These are phyloP conservation scores for Monosporascus cannonballus DNA, from an alignment of 2,329 filamentous ascomycete genomes.

Conservation along the genomic window DNA sequence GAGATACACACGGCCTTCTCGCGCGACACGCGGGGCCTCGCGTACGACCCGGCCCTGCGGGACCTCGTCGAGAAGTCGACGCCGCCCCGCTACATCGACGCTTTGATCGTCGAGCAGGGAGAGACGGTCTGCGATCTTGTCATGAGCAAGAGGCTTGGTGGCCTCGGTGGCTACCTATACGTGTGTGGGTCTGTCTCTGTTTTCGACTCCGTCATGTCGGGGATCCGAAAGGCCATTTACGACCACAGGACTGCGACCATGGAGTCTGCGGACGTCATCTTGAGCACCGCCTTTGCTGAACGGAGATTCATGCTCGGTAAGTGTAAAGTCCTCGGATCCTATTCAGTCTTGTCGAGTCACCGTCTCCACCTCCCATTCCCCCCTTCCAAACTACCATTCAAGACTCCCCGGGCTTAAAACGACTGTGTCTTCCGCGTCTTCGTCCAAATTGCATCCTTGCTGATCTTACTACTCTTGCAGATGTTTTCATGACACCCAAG, in stretches of 20 bases:
- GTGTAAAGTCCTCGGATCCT: too few relatives aligned
- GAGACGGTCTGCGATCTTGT: slow-evolving; percentile 45
- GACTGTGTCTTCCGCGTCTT: too few relatives aligned
- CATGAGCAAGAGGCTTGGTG: slow-evolving; percentile 51
- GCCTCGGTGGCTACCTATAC: slow-evolving; percentile 41
- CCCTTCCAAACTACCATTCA: too few relatives aligned
- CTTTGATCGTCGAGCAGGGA: slow-evolving; percentile 44
- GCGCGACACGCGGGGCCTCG: slow-evolving; percentile 40
- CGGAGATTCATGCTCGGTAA: slow-evolving; percentile 45
- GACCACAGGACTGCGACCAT: slow-evolving; percentile 45
- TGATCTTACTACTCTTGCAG: too few relatives aligned
- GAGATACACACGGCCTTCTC: slow-evolving; percentile 49
- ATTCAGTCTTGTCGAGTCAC: too few relatives aligned
- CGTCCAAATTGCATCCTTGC: too few relatives aligned
- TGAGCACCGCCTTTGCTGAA: slow-evolving; percentile 48
- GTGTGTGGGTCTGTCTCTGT: slow-evolving; percentile 42
- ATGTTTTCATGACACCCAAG: slow-evolving; percentile 51
- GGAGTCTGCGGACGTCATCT: slow-evolving; percentile 42
- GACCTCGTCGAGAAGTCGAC: slow-evolving; percentile 44
- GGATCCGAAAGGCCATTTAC: slow-evolving; percentile 50
- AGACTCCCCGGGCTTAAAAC: too few relatives aligned
- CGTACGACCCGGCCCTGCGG: slow-evolving; percentile 32
- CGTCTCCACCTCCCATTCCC: too few relatives aligned
- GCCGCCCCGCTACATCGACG: slow-evolving; percentile 46
- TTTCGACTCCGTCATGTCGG: slow-evolving; percentile 49